Evolutionary conservation across 164 flowering plant species (phyloP), one percentile per base, ranked within the genome.

Genomic region (Nelumbo lutea): DNA sequence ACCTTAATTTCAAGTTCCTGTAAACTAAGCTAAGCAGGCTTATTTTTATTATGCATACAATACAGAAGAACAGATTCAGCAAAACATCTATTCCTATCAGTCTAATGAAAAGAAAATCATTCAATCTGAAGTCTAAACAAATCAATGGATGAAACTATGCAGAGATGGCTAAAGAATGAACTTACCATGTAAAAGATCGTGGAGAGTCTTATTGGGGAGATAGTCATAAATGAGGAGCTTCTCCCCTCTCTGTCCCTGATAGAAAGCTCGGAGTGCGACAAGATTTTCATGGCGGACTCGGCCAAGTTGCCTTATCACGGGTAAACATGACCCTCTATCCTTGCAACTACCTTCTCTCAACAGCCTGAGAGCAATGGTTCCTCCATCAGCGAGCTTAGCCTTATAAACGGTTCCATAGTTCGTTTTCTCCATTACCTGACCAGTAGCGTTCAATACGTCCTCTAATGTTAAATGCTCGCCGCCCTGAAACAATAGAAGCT

Each of bases 161-260:
- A 67, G 55, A 11, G 42, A 64, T 50, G 65, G 42, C 13, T 1
- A 56, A 27, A 42, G 1, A 57, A 63, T 53, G 5, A 2, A 72
- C 75, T 70, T 77, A 95, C 97, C 97, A 69, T 95, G 99, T 66
- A 95, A 83, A 68, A 89, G 84, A 70, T 91, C 97, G 78, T 87
- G 79, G 13, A 95, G 91, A 53, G 73, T 82, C 66, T 79, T 85
- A 75, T 86, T 81, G 6, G 96, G 90, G 39, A 90, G 83, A 72
- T 88, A 90, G 68, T 95, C 99, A 80, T 86, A 92, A 15, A 95
- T 92, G 72, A 95, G 97, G 9, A 95, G 96, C 84, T 92, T 92
- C 83, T 95, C 99, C 59, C 99, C 99, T 82, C 99, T 86, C 84
- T 87, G 87, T 9, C 99, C 99, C 75, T 95, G 96, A 78, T 95